Conservation (phyloP, 129 eudicot species). For the Calendula officinalis region DNA sequence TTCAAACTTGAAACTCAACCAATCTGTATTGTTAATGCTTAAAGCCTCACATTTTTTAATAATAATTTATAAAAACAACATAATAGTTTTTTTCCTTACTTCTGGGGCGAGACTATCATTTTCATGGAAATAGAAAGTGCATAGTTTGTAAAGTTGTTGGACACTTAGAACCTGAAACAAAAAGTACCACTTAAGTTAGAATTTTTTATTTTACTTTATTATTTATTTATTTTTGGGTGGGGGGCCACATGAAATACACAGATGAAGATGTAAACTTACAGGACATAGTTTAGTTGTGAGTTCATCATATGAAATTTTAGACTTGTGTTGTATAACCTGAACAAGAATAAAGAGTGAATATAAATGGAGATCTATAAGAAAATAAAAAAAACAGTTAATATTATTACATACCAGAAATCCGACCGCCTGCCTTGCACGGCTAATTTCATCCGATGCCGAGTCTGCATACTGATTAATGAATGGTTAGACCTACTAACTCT, state of each 20-base stretch:
- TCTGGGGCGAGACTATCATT: slow-evolving; percentile 43
- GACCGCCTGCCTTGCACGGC: slow-evolving; percentile 65
- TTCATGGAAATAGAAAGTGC: slow-evolving; percentile 50
- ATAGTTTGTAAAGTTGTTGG: slow-evolving; percentile 69
- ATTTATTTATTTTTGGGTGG: not conserved
- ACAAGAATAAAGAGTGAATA: not conserved
- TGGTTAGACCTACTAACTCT: slow-evolving; percentile 21
- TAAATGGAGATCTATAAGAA: slow-evolving; percentile 10
- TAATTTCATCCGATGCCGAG: slow-evolving; percentile 70
- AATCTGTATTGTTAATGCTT: not conserved
- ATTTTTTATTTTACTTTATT: too few species aligned
- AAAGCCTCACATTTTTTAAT: not conserved
- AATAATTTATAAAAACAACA: too few species aligned
- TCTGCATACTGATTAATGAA: slow-evolving; percentile 60
- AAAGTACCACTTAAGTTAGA: slow-evolving; percentile 11
- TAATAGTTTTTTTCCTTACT: slow-evolving; percentile 37
- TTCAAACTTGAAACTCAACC: not conserved
- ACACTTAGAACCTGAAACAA: slow-evolving; percentile 60
- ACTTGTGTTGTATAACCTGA: slow-evolving; percentile 62
- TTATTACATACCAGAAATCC: slow-evolving; percentile 63
- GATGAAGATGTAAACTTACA: slow-evolving; percentile 38
- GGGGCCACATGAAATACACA: not conserved
- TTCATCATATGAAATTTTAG: slow-evolving; percentile 51
- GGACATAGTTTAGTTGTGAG: slow-evolving; percentile 62
- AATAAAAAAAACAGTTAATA: not conserved